A percentile compares a stretch with the other conserved stretches of the same genome.
Evolutionary conservation across 2,329 filamentous ascomycete species (phyloP).

Genomic region (Scedosporium minutisporum): DNA sequence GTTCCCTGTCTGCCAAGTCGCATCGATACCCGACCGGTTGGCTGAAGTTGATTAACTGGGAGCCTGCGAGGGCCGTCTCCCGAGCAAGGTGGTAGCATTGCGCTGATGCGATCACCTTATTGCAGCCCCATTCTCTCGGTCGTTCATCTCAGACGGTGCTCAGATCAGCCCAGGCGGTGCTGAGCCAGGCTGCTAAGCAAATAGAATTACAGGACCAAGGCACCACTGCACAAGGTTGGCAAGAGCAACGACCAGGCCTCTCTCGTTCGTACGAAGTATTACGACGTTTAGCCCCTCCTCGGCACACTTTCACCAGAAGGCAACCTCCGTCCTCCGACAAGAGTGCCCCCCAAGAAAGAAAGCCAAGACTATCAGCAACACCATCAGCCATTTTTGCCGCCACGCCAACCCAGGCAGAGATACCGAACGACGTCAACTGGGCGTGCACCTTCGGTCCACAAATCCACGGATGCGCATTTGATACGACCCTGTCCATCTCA

Average conservation of each 20-base stretch:
- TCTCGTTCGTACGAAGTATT: no score
- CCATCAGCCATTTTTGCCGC: background rate
- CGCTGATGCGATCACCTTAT: background rate
- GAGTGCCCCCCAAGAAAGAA: background rate
- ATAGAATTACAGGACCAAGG: background rate
- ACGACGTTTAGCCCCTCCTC: background rate
- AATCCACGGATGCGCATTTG: background rate
- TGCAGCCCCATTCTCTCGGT: background rate
- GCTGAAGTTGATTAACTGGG: background rate
- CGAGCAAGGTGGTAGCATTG: background rate
- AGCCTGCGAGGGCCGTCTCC: background rate
- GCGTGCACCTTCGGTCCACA: background rate
- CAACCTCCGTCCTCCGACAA: background rate
- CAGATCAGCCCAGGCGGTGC: constrained; percentile 1
- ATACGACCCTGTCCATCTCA: background rate
- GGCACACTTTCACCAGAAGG: background rate
- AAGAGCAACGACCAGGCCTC: no score
- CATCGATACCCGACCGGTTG: background rate
- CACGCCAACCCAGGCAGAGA: constrained; percentile 1
- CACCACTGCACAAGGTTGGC: background rate
- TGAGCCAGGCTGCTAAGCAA: background rate
- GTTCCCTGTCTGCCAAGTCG: background rate
- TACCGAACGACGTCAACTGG: constrained; percentile 3
- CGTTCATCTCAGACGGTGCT: background rate
- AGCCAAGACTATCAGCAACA: background rate